These are phyloP conservation scores for Hemileccinum rubropunctum DNA, from an alignment of 768 basidiomycete genomes.

Conservation along the genomic window DNA sequence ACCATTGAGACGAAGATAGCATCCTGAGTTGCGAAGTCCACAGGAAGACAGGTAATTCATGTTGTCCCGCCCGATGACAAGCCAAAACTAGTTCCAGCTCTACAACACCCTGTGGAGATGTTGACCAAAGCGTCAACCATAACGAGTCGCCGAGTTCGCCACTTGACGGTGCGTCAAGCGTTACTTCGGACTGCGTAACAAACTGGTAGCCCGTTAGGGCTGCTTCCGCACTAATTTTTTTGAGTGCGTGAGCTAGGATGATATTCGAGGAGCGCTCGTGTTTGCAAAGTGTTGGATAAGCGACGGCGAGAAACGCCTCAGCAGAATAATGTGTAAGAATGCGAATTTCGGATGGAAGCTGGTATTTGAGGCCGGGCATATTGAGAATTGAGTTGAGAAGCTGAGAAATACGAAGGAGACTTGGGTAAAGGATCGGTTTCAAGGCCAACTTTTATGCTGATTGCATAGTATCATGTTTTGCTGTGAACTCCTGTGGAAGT, in stretches of 20 bases:
- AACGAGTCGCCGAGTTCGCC: constrained; percentile 31
- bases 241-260: constrained; percentile 50
- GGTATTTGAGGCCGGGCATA: constrained; percentile 33
- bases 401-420: not conserved
- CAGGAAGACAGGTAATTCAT: constrained; percentile 53
- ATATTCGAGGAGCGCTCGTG: constrained; percentile 52
- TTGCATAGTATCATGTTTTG: not conserved
- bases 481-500: constrained; percentile 22
- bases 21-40: constrained; percentile 38
- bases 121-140: constrained; percentile 52
- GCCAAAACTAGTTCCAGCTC: constrained; percentile 45
- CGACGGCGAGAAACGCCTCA: constrained; percentile 38
- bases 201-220: constrained; percentile 38
- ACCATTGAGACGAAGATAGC: constrained; percentile 25
- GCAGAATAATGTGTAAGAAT: constrained; percentile 41
- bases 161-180: constrained; percentile 21
- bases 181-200: constrained; percentile 32
- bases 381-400: not conserved
- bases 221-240: constrained; percentile 37
- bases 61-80: constrained; percentile 42
- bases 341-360: constrained; percentile 17
- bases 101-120: constrained; percentile 25
- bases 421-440: not conserved
- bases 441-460: constrained; percentile 9
- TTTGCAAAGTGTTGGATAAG: constrained; percentile 40